Conservation (phyloP, 768 basidiomycete genomes). For the Termitomyces sp. region DNA sequence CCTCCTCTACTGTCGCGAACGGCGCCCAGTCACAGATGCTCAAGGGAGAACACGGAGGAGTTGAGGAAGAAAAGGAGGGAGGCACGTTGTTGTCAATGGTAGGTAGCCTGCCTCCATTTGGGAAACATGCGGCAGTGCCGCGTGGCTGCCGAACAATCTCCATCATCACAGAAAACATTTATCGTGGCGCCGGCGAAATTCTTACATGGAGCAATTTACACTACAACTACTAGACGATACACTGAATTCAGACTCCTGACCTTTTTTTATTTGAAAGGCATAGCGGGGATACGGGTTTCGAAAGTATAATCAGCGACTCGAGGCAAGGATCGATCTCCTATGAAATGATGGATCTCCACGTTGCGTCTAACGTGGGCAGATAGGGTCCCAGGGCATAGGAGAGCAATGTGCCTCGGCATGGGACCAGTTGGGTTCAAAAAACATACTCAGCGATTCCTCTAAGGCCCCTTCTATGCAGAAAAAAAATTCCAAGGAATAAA, state of each 20-base stretch:
- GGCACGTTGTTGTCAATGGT: slow-evolving; percentile 16
- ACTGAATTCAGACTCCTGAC: no score
- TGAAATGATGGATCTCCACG: not conserved
- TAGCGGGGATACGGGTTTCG: not conserved
- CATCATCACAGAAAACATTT: not conserved
- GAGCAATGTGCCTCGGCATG: no score
- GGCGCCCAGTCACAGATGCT: not conserved
- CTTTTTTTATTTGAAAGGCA: not conserved
- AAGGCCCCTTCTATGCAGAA: no score
- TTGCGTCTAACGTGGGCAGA: not conserved
- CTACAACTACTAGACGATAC: not conserved
- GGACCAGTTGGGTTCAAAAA: no score
- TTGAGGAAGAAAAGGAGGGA: slow-evolving; percentile 4
- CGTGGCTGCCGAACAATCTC: not conserved
- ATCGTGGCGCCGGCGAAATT: not conserved
- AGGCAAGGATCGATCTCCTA: not conserved
- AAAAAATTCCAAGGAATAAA: no score
- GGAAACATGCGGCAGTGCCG: slow-evolving; percentile 9
- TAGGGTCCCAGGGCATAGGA: not conserved
- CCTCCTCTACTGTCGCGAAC: not conserved
- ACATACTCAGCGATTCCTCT: not conserved
- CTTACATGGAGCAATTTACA: not conserved
- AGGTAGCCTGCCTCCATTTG: slow-evolving; percentile 6
- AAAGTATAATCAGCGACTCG: not conserved
- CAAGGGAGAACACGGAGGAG: not conserved